A percentile compares a stretch with the other conserved stretches of the same genome.
Evolutionary conservation across 495 filamentous ascomycete species (phyloP).

Genomic region (Tuber magnatum): DNA sequence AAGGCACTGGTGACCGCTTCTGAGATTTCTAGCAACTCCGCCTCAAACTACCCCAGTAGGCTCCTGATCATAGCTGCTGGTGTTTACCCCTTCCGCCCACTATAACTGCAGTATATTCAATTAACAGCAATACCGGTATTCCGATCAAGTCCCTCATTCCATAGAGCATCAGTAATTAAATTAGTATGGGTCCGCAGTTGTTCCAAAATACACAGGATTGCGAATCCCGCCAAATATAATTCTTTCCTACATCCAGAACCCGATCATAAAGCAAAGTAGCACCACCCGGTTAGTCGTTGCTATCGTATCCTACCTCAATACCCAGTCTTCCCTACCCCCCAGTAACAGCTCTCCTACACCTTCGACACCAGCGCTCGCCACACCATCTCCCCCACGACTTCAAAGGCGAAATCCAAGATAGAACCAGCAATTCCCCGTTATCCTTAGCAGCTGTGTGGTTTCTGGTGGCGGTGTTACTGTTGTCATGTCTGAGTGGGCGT

Average conservation of each 20-base stretch:
- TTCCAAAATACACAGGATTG: background rate
- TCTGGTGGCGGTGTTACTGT: too few species aligned
- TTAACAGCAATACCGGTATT: too few species aligned
- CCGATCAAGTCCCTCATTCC: too few species aligned
- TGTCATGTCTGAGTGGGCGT: background rate
- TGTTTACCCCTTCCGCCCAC: background rate
- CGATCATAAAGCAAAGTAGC: background rate
- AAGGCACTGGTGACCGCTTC: background rate
- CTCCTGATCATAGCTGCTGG: background rate
- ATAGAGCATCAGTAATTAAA: background rate
- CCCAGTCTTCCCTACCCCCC: too few species aligned
- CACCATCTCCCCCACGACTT: background rate
- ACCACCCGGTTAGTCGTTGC: too few species aligned
- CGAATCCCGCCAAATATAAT: background rate
- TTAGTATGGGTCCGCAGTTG: background rate
- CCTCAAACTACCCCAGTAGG: background rate
- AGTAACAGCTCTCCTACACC: too few species aligned
- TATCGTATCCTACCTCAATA: too few species aligned
- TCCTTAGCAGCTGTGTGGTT: background rate
- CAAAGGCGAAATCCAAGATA: background rate
- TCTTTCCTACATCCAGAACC: background rate
- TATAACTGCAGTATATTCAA: background rate
- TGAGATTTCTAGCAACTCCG: background rate
- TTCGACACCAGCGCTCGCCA: too few species aligned
- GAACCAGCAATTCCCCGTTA: background rate